phyloP scores from a whole-genome alignment of 176 grass and related monocot genomes.

The Oryza officinalis region DNA sequence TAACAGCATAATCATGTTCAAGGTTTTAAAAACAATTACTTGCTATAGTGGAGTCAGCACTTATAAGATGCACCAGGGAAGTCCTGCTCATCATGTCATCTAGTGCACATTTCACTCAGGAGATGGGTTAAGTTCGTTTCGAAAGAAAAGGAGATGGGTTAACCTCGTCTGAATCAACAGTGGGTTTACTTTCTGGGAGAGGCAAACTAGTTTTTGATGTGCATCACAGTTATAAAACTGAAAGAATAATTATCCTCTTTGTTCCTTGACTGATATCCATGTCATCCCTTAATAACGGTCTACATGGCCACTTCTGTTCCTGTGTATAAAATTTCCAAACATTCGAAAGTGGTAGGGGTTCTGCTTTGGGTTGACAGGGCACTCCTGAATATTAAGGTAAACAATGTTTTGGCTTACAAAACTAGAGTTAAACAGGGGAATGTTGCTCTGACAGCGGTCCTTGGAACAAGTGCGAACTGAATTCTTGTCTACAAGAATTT shows the following conservation, averaged over 20 bases:
- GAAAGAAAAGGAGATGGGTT: background rate
- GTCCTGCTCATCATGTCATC: slow-evolving; percentile 37
- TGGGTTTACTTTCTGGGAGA: background rate
- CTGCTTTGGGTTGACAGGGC: slow-evolving; percentile 6
- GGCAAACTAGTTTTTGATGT: background rate
- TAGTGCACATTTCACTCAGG: slow-evolving; percentile 32
- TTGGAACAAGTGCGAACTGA: slow-evolving; percentile 21
- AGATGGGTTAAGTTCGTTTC: slow-evolving; percentile 4
- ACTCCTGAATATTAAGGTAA: slow-evolving; percentile 11
- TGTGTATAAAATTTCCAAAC: slow-evolving; percentile 3
- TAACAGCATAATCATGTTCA: slow-evolving; percentile 1
- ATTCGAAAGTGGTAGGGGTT: slow-evolving; percentile 6
- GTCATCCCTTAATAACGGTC: slow-evolving; percentile 12
- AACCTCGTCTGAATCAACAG: slow-evolving; percentile 11
- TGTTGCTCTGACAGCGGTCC: background rate
- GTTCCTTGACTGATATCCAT: slow-evolving; percentile 8
- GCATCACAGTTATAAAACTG: background rate
- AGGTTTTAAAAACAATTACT: slow-evolving; percentile 28
- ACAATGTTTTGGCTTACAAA: background rate
- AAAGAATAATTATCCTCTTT: background rate
- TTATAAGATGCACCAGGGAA: slow-evolving; percentile 26
- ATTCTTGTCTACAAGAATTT: slow-evolving; percentile 9
- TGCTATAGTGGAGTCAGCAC: slow-evolving; percentile 52
- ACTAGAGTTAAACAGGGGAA: background rate
- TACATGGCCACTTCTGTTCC: background rate